These are phyloP conservation scores for Aurinia saxatilis DNA, from an alignment of 345 rosid genomes.

Conservation along the genomic window DNA sequence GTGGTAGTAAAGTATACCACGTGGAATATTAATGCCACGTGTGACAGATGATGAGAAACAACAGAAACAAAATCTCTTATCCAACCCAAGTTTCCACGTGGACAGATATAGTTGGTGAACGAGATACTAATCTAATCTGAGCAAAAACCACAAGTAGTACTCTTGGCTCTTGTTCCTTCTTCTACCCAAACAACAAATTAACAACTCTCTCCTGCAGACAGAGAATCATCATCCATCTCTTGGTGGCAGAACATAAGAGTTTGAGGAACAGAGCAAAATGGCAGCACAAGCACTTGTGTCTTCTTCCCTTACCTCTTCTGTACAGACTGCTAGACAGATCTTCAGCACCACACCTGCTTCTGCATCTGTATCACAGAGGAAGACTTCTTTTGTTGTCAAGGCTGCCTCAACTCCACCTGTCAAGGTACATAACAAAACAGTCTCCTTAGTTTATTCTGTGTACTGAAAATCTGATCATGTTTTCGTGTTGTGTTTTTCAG, in stretches of 20 bases:
- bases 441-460: too few species aligned
- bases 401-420: conserved; percentile 91
- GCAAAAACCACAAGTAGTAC: conserved; percentile 21
- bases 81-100: conserved; percentile 47
- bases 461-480: neutral
- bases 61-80: conserved; percentile 42
- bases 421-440: conserved; percentile 42
- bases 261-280: conserved; percentile 37
- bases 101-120: conserved; percentile 47
- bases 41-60: conserved; percentile 16
- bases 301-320: conserved; percentile 69
- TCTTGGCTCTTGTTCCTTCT: conserved; percentile 8
- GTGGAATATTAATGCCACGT: neutral
- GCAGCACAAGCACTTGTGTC: conserved; percentile 93
- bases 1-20: too few species aligned
- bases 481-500: conserved; percentile 33
- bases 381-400: conserved; percentile 54
- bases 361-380: conserved; percentile 39
- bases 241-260: conserved; percentile 17
- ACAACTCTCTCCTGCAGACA: conserved; percentile 24
- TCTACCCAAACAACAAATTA: neutral
- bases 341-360: conserved; percentile 42
- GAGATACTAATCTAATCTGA: conserved; percentile 64
- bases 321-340: conserved; percentile 70
- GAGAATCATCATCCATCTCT: conserved; percentile 13